These are phyloP conservation scores for Mycena galopus DNA, from an alignment of 768 basidiomycete genomes.

Conservation along the genomic window DNA sequence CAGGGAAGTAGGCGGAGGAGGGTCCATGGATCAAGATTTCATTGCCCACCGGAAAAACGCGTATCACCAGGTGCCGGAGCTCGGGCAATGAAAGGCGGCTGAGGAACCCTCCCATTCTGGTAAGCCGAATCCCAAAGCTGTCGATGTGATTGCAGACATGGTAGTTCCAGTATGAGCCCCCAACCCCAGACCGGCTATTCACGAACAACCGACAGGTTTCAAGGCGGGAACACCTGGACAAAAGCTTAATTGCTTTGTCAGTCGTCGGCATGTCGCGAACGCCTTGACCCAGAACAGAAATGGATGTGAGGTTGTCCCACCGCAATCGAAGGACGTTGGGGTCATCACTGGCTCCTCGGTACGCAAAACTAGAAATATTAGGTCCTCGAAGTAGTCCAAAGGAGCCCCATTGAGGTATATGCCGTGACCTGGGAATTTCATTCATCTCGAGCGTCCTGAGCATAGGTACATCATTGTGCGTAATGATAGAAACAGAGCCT, in stretches of 20 bases:
- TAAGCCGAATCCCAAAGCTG: too few relatives aligned
- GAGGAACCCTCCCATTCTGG: too few relatives aligned
- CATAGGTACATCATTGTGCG: slow-evolving; percentile 2
- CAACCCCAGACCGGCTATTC: too few relatives aligned
- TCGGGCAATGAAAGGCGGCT: neutral
- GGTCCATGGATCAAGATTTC: too few relatives aligned
- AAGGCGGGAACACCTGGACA: too few relatives aligned
- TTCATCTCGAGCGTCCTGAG: neutral
- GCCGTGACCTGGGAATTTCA: neutral
- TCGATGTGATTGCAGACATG: too few relatives aligned
- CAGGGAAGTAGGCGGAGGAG: neutral
- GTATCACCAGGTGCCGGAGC: neutral
- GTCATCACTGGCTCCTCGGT: neutral
- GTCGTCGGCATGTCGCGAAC: too few relatives aligned
- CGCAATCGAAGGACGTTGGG: neutral
- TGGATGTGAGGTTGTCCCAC: neutral
- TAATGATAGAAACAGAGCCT: neutral
- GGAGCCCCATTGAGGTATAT: neutral
- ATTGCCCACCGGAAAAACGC: neutral
- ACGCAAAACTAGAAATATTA: neutral
- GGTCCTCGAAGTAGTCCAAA: neutral
- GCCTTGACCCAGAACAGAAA: too few relatives aligned
- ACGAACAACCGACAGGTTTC: too few relatives aligned
- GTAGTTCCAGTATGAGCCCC: too few relatives aligned
- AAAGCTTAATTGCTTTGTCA: too few relatives aligned